Conservation (phyloP, 768 basidiomycete species). For the Suillus discolor region DNA sequence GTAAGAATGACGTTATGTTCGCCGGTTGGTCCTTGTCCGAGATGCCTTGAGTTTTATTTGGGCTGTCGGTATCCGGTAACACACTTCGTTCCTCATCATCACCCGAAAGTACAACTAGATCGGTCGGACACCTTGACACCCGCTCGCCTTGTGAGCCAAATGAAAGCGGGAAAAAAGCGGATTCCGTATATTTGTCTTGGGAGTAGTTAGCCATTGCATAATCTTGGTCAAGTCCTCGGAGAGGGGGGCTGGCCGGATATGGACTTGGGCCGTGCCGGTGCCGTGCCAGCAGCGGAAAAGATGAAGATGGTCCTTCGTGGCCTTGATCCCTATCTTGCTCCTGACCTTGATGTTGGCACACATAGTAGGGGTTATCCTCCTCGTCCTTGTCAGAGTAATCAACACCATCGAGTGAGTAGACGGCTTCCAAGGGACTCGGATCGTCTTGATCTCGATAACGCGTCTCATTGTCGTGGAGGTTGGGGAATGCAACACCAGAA, state of each 20-base stretch:
- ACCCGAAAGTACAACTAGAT: not conserved
- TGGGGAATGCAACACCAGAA: slow-evolving; percentile 26
- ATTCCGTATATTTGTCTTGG: not conserved
- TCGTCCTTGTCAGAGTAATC: slow-evolving; percentile 15
- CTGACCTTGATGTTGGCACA: not conserved
- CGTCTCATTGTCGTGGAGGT: not conserved
- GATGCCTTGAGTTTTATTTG: too few species aligned
- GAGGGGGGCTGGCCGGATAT: not conserved
- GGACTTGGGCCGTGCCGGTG: not conserved
- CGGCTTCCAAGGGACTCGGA: not conserved
- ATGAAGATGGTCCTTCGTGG: not conserved
- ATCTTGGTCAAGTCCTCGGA: not conserved
- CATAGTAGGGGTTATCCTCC: slow-evolving; percentile 11
- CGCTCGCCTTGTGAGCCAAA: not conserved
- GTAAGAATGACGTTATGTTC: not conserved
- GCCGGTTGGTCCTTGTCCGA: not conserved
- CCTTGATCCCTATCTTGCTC: not conserved
- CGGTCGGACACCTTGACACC: not conserved
- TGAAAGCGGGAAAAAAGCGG: not conserved
- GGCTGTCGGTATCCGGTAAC: not conserved
- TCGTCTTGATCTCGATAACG: not conserved
- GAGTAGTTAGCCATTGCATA: not conserved
- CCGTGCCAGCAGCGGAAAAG: too few species aligned
- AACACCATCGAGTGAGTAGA: not conserved
- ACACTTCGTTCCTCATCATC: not conserved